Base-by-base conservation (phyloP, 306 rosid genomes). In the Cicer cuneatum region DNA sequence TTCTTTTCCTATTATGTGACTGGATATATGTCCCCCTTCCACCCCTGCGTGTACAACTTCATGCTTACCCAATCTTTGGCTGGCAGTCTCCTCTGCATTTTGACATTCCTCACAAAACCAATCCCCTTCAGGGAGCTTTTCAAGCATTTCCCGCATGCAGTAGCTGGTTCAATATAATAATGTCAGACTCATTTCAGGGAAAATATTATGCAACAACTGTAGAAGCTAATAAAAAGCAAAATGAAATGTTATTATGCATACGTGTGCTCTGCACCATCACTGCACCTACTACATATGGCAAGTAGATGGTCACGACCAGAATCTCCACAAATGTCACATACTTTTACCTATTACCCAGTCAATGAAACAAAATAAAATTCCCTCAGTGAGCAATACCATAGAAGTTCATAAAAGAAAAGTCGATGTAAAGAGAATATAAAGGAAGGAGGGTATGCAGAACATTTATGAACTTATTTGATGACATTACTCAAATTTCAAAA, bases 191-290 rank as follows among this genome's bases (percentile, higher is more conserved):
- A 64, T 48, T 76, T 77, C 49, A 33, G 37, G 43, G 14, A 81
- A 61, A 68, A 66, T 38, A 45, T 29, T 29, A 48, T 7, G 66
- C 56, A 56, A 47, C 59, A 83, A 85, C 29, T 42, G 47, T 24
- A 49, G 60, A 64, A 59, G 10, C 57, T 62, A 56, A 69, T 37
- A 72, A 35, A 24, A 13, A 12, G 15, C 48, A 49, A 18, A n/a
- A 16, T 66, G 15, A 52, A 69, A 81, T 69, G 19, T 48, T 65
- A 45, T 63, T 67, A 61, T 49, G 73, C 97, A 83, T 85, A 93
- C 98, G 83, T 91, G 84, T 93, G 98, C 66, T 93, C 98, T 47
- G 98, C 98, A n/a, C 98, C 98, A 72, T 93, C 98, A 38, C 86
- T 88, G 81, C 98, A 93, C 82, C 91, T 87, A 81, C 93, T 79